phyloP scores from a whole-genome alignment of 345 rosid genomes.

The Euphorbia lathyris region DNA sequence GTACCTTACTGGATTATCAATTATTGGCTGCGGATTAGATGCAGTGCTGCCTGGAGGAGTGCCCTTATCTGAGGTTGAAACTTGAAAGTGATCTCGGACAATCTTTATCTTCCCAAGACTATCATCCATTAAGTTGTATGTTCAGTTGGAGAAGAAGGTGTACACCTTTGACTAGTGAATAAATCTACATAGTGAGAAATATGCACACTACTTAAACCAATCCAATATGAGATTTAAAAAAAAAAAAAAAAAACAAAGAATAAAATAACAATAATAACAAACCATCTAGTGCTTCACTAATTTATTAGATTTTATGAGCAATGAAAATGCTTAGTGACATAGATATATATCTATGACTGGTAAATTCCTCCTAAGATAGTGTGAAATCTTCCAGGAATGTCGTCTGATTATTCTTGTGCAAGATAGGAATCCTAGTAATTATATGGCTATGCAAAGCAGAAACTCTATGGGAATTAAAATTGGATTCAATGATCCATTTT shows the following conservation, averaged over 20 bases:
- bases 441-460: neutral
- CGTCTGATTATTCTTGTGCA: neutral
- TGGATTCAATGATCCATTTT: neutral
- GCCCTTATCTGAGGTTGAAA: conserved; percentile 38
- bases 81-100: conserved; percentile 66
- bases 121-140: conserved; percentile 66
- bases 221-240: neutral
- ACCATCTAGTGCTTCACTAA: neutral
- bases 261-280: neutral
- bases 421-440: neutral
- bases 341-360: neutral
- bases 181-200: neutral
- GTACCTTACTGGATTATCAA: conserved; percentile 46
- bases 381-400: neutral
- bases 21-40: conserved; percentile 38
- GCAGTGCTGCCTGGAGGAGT: conserved; percentile 34
- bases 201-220: neutral
- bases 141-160: conserved; percentile 11
- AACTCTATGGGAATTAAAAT: neutral
- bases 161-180: conserved; percentile 9
- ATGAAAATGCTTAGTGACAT: neutral
- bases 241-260: too few relatives aligned
- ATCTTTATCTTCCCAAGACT: conserved; percentile 56
- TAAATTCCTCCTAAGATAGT: neutral
- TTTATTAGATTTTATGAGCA: neutral